A percentile compares a stretch with the other conserved stretches of the same genome.
phyloP scores from a whole-genome alignment of 495 filamentous ascomycete species.

The Hypoxylon fragiforme region DNA sequence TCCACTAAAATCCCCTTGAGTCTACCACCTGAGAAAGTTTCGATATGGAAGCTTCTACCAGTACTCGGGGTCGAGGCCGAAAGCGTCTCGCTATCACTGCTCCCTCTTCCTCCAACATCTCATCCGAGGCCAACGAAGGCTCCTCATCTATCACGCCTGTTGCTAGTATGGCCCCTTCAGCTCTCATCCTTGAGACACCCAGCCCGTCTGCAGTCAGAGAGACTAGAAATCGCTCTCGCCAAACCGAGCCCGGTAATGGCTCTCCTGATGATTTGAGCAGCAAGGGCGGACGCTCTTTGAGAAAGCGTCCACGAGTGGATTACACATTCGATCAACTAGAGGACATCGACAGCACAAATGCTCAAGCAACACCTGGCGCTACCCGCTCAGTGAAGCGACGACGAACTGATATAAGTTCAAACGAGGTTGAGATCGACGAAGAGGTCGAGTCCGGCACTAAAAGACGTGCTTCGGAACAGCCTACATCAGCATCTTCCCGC shows the following conservation, averaged over 20 bases:
- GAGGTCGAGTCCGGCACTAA: constrained; percentile 38
- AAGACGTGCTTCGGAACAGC: constrained; percentile 39
- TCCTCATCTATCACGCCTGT: constrained; percentile 26
- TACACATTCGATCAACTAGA: constrained; percentile 51
- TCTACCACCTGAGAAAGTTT: not conserved
- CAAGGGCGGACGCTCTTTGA: constrained; percentile 52
- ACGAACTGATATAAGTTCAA: constrained; percentile 29
- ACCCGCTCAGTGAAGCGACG: constrained; percentile 34
- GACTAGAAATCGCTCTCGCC: constrained; percentile 41
- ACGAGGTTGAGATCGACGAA: constrained; percentile 33
- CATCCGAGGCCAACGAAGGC: constrained; percentile 21
- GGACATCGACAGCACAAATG: constrained; percentile 30
- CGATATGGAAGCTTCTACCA: constrained; percentile 32
- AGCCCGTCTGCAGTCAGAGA: constrained; percentile 41
- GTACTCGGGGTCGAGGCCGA: constrained; percentile 27
- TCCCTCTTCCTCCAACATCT: constrained; percentile 13
- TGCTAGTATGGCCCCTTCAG: constrained; percentile 31
- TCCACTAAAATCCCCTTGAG: too few species aligned
- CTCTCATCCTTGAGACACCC: constrained; percentile 36
- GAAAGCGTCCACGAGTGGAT: constrained; percentile 51
- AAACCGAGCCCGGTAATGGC: constrained; percentile 32
- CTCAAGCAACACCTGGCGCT: constrained; percentile 32
- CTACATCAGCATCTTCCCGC: constrained; percentile 36
- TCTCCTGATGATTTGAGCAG: constrained; percentile 42
- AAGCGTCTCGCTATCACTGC: constrained; percentile 22